Evolutionary conservation across 495 filamentous ascomycete genomes (phyloP).

Genomic region (Cetradonia linearis): DNA sequence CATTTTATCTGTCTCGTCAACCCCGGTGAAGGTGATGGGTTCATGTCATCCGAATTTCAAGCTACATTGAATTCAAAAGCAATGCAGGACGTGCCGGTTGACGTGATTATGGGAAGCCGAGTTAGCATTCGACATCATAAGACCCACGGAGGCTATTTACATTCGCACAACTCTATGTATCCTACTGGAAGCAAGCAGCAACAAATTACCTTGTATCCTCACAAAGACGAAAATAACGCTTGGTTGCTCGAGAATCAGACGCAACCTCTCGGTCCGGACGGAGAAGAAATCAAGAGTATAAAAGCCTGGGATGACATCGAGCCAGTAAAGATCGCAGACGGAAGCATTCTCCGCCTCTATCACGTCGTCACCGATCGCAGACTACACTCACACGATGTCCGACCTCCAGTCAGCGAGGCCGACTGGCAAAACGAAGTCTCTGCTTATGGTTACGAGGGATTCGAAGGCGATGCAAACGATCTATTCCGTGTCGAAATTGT

Average conservation of each 20-base stretch:
- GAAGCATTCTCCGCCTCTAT: slow-evolving; percentile 69
- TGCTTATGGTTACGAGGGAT: slow-evolving; percentile 95
- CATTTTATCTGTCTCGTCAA: slow-evolving; percentile 90
- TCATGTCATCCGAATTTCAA: slow-evolving; percentile 99
- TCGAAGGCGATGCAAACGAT: slow-evolving; percentile 94
- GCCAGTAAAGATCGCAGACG: slow-evolving; percentile 65
- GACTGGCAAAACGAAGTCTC: slow-evolving; percentile 99
- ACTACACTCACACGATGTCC: slow-evolving; percentile 92
- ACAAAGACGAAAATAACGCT: slow-evolving; percentile 97
- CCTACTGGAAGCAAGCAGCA: slow-evolving; percentile 95
- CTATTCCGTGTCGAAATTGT: slow-evolving; percentile 91
- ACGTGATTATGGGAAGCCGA: slow-evolving; percentile 80
- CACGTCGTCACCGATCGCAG: slow-evolving; percentile 74
- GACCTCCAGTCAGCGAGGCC: slow-evolving; percentile 92
- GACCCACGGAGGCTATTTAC: slow-evolving; percentile 94
- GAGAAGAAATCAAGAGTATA: slow-evolving; percentile 64
- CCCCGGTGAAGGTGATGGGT: slow-evolving; percentile 93
- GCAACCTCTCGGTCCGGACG: slow-evolving; percentile 68
- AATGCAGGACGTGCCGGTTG: slow-evolving; percentile 90
- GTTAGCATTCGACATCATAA: slow-evolving; percentile 85
- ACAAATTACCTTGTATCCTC: slow-evolving; percentile 94
- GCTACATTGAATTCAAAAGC: slow-evolving; percentile 90
- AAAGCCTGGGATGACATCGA: slow-evolving; percentile 70
- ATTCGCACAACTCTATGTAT: slow-evolving; percentile 96
- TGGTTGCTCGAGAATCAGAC: slow-evolving; percentile 94